Evolutionary conservation across 1,284 basidiomycete genomes (phyloP), one percentile per base, ranked within the genome.

Genomic region (Tremellales sp.): DNA sequence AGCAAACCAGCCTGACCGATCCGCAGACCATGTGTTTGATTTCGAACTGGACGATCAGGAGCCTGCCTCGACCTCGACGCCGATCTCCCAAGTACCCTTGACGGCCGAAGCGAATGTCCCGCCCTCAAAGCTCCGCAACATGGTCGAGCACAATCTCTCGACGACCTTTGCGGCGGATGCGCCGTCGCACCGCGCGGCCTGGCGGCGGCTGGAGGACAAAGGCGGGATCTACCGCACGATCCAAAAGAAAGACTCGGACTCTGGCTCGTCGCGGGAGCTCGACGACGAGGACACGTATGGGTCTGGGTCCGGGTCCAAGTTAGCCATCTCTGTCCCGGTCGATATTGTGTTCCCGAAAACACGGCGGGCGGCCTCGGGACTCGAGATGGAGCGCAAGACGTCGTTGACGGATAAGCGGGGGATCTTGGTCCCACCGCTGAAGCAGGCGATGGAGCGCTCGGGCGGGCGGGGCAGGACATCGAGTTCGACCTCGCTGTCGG

Each of bases 161-260:
- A 56, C 54, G 16, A 65, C 70, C 1, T 67, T 70, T 36, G 71
- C 71, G 1, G 70, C 68, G 9, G 64, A 72, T 32, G 66, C 66
- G 9, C 71, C 71, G 2, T 66, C 62, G 19, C 71, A 73, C 45
- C 68, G 71, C 12, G 60, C 65, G 0, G 71, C 68, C 2, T 72
- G 70, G 68, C 57, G 61, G 19, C 44, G 40, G 7, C 48, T 58
- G n/a, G 55, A 57, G 45, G 48, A 53, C 40, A 48, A 51, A 27
- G 54, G 54, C 10, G 56, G 57, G 19, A 58, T 64, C 34, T 62
- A 58, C 46, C 48, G 45, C 12, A 39, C 50, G 1, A 5, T 52
- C 9, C 42, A 45, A 22, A 51, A 51, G 4, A 18, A 47, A 45
- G 16, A 34, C 38, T 25, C 35, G 7, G 37, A 40, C 4, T 19